Evolutionary conservation across 495 filamentous ascomycete genomes (phyloP).

Genomic region (Acidiella bohemica): DNA sequence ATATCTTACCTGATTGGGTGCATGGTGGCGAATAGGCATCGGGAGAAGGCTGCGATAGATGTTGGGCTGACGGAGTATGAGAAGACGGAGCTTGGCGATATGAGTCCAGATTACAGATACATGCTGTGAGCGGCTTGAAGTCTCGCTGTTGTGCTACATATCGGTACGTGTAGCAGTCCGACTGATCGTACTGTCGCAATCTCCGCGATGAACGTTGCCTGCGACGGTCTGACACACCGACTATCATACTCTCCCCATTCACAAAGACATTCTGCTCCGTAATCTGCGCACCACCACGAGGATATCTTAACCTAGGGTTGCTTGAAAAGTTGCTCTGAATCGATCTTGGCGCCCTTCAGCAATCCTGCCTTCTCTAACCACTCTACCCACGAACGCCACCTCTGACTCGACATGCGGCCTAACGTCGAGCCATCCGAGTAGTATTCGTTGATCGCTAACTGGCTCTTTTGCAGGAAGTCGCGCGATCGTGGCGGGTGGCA

Average conservation of each 20-base stretch:
- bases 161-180: too few relatives aligned
- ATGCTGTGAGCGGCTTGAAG: slow-evolving; percentile 30
- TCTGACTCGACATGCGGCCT: slow-evolving; percentile 9
- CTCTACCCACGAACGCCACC: slow-evolving; percentile 11
- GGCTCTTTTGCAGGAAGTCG: slow-evolving; percentile 14
- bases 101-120: slow-evolving; percentile 52
- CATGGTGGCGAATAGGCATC: slow-evolving; percentile 49
- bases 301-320: too few relatives aligned
- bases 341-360: neutral
- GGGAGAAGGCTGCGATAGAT: slow-evolving; percentile 39
- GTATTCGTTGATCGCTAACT: slow-evolving; percentile 16
- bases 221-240: too few relatives aligned
- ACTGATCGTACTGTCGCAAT: too few relatives aligned
- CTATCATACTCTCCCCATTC: neutral
- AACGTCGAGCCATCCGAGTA: slow-evolving; percentile 11
- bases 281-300: too few relatives aligned
- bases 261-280: too few relatives aligned
- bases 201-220: too few relatives aligned
- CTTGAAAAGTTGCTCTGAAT: slow-evolving; percentile 10
- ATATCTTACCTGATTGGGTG: slow-evolving; percentile 47
- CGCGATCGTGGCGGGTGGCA: slow-evolving; percentile 3
- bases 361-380: slow-evolving; percentile 11
- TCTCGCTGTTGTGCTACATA: too few relatives aligned
- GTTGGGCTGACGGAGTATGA: slow-evolving; percentile 54
- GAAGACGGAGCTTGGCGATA: slow-evolving; percentile 58